Base-by-base conservation (phyloP, 306 rosid genomes). In the Prinsepia uniflora region DNA sequence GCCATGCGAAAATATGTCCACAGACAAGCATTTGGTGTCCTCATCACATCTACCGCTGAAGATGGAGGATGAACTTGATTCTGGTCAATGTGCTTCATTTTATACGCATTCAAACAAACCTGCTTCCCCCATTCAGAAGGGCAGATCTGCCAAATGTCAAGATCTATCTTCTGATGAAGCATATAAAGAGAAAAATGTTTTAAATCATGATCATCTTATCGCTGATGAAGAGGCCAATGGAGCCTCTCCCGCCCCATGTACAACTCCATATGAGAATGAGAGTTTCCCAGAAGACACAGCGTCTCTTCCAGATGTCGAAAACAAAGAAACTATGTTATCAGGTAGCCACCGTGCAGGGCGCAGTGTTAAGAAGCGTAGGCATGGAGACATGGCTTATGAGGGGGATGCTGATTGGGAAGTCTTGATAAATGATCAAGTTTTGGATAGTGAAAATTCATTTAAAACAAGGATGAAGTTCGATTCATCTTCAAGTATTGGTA, bases 371-470 rank as follows among this genome's bases (percentile, higher is more conserved):
- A 89, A 84, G 85, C 86, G 71, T 50, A 84, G 89, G 85, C 97
- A 88, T 79, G 93, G 88, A 49, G 99, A 95, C 82, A 95, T 95
- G 99, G 91, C 99, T 73, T 95, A 95, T 77, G 97, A 95, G 81
- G 99, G 96, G 80, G 99, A 95, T 86, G 95, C 89, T 75, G 96
- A 91, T 52, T 95, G 99, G 99, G 96, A 91, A 36, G 79, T 69
- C 71, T 84, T 91, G 84, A 78, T 75, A 52, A 78, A 81, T 76
- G 91, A 84, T 66, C 83, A 79, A 75, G 58, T 81, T 70, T 78
- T 67, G 52, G 85, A 85, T 54, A 67, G 80, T 78, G 88, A 86
- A 12, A 81, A 46, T 47, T 75, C 80, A 76, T 78, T 71, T 52
- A 82, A 81, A 84, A 65, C 80, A 22, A 86, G 90, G 87, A 80